Conservation (phyloP, 345 rosid genomes). For the Melaleuca alternifolia region DNA sequence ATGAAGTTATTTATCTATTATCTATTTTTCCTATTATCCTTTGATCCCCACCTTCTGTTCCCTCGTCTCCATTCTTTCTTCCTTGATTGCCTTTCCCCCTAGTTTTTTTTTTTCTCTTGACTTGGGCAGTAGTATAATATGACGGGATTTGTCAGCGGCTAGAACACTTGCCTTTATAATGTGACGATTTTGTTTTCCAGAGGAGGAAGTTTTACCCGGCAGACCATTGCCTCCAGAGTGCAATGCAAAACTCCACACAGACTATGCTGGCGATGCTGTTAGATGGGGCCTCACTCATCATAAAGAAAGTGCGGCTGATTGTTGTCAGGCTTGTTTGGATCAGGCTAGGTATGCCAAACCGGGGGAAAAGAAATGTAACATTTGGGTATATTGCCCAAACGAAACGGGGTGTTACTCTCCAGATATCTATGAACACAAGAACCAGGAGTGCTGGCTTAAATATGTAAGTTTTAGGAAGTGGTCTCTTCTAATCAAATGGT, state of each 20-base stretch:
- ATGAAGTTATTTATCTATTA: background rate
- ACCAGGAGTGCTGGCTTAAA: constrained; percentile 95
- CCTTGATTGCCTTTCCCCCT: background rate
- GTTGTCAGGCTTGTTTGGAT: constrained; percentile 95
- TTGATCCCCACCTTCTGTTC: background rate
- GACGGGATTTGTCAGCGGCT: background rate
- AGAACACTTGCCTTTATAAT: background rate
- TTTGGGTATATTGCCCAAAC: constrained; percentile 95
- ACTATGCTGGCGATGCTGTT: constrained; percentile 85
- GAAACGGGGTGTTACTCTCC: constrained; percentile 85
- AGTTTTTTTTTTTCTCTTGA: background rate
- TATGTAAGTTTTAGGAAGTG: constrained; percentile 35
- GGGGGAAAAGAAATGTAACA: constrained; percentile 82
- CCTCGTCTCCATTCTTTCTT: background rate
- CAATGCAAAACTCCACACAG: constrained; percentile 75
- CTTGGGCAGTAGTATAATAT: background rate
- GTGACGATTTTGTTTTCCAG: constrained; percentile 39
- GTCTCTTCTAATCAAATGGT: background rate
- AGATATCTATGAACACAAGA: constrained; percentile 78
- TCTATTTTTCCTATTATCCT: background rate
- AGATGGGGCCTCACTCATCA: constrained; percentile 97
- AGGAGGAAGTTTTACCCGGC: constrained; percentile 73
- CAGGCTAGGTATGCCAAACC: constrained; percentile 71
- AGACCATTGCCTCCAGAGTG: constrained; percentile 78
- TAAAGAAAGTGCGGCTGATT: constrained; percentile 96